phyloP scores from a whole-genome alignment of 768 basidiomycete species.

The Amanita subjunquillea region DNA sequence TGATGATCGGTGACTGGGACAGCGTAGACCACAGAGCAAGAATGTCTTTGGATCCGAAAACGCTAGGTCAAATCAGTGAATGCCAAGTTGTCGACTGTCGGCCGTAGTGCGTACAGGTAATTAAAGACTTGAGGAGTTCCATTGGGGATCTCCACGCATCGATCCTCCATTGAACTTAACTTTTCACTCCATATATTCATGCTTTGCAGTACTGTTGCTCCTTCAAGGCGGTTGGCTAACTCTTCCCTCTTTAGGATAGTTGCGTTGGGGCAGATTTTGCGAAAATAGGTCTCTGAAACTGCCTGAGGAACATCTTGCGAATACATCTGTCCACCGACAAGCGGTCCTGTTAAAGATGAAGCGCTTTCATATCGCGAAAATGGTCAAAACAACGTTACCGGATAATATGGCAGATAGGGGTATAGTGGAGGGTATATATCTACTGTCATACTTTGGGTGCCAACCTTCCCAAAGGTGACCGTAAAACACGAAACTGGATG shows the following conservation, averaged over 20 bases:
- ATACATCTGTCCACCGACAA: constrained; percentile 2
- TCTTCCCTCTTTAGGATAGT: constrained; percentile 18
- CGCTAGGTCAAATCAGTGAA: constrained; percentile 21
- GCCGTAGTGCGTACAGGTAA: constrained; percentile 33
- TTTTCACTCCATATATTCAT: constrained; percentile 36
- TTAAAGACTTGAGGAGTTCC: constrained; percentile 34
- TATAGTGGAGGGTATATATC: constrained; percentile 39
- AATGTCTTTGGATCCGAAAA: constrained; percentile 35
- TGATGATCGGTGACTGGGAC: constrained; percentile 37
- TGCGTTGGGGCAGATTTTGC: constrained; percentile 33
- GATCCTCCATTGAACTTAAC: constrained; percentile 29
- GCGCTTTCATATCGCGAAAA: not conserved
- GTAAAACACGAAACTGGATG: constrained; percentile 41
- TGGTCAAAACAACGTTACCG: constrained; percentile 19
- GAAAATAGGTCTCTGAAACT: constrained; percentile 34
- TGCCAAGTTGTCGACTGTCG: not conserved
- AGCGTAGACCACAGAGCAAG: constrained; percentile 35
- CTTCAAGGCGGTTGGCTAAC: constrained; percentile 12
- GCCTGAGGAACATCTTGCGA: constrained; percentile 27
- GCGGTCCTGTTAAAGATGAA: constrained; percentile 12
- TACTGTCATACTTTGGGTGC: constrained; percentile 34
- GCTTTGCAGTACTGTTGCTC: constrained; percentile 22
- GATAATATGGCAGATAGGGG: constrained; percentile 43
- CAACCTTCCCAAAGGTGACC: constrained; percentile 46
- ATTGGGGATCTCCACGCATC: constrained; percentile 36